Evolutionary conservation across 768 basidiomycete species (phyloP), one percentile per base, ranked within the genome.

Genomic region (Asterophora parasitica): DNA sequence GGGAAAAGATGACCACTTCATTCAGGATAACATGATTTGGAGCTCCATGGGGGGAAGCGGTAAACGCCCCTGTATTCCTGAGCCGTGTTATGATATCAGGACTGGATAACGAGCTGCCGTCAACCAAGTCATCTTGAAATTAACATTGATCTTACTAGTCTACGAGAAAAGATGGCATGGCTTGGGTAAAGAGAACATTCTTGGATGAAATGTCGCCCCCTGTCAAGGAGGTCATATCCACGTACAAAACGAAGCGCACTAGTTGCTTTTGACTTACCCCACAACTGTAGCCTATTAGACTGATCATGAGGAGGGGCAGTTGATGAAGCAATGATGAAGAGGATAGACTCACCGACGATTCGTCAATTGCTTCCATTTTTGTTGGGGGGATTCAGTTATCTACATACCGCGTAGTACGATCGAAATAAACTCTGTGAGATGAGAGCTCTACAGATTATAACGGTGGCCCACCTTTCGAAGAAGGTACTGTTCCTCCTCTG

Each of bases 1-100:
- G 36, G 38, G 44, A 41, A 41, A 47, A 27, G 4, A 3, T 17
- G 56, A 69, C 50, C 53, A 83, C 85, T 73, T 95, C 89, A 62
- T 93, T 93, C 57, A 95, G 71, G 49, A 94, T 85, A 50, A 96
- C 72, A 67, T 97, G 92, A 68, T 96, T 97, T 7, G 92, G 89
- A 30, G 66, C 71, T 12, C 72, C 70, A 58, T 88, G 81, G 51
- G 83, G 80, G 46, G 83, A 82, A 35, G 55, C 58, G n/a, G 66
- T 58, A 61, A 92, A 92, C 0, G 69, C 77, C 1, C 81, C 81
- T 5, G 85, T 85, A 27, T 62, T 67, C 54, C 71, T 72, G 33
- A 96, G 80, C 34, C 88, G 82, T 31, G 72, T 64, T 46, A 94
- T 72, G 49, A 98, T 67, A 59, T 90, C 74, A 12, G 93, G 92